Conservation (phyloP, 805 yeast genomes). For the Cyberlindnera americana region DNA sequence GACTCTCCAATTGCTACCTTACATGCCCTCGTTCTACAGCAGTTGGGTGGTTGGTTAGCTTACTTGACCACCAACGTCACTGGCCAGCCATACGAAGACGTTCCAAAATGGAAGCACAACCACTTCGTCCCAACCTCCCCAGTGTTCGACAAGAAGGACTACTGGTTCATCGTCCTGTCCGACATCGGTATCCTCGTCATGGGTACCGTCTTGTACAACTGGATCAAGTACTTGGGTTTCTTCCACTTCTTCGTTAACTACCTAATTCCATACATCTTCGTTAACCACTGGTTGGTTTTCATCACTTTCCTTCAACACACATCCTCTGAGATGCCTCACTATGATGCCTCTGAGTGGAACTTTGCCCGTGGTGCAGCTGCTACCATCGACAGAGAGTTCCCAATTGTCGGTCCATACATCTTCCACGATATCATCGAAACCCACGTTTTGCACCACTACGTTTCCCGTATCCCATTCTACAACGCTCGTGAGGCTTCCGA, state of each 20-base stretch:
- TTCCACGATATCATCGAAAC: constrained; percentile 92
- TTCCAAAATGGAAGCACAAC: constrained; percentile 40
- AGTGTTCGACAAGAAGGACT: constrained; percentile 50
- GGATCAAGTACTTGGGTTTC: constrained; percentile 46
- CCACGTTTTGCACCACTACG: constrained; percentile 84
- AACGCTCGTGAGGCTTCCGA: constrained; percentile 75
- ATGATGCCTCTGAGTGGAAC: constrained; percentile 53
- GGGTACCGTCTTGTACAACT: constrained; percentile 44
- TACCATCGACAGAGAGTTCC: constrained; percentile 59
- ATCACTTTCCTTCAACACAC: constrained; percentile 63
- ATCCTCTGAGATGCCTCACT: constrained; percentile 57
- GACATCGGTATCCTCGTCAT: constrained; percentile 52
- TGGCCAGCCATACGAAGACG: constrained; percentile 48
- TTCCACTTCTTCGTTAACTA: constrained; percentile 52
- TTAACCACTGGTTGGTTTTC: constrained; percentile 64
- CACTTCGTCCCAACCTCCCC: constrained; percentile 57
- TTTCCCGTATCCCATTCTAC: constrained; percentile 83
- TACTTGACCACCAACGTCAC: constrained; percentile 52
- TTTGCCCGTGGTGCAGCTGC: constrained; percentile 68
- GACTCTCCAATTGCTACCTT: constrained; percentile 53
- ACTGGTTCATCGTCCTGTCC: constrained; percentile 51
- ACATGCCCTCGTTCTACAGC: constrained; percentile 45
- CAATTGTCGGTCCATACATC: constrained; percentile 60
- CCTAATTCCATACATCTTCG: constrained; percentile 57
- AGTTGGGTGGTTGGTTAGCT: constrained; percentile 51